These are phyloP conservation scores for Elsinoe fawcettii DNA, from an alignment of 2,329 filamentous ascomycete species.

Conservation along the genomic window DNA sequence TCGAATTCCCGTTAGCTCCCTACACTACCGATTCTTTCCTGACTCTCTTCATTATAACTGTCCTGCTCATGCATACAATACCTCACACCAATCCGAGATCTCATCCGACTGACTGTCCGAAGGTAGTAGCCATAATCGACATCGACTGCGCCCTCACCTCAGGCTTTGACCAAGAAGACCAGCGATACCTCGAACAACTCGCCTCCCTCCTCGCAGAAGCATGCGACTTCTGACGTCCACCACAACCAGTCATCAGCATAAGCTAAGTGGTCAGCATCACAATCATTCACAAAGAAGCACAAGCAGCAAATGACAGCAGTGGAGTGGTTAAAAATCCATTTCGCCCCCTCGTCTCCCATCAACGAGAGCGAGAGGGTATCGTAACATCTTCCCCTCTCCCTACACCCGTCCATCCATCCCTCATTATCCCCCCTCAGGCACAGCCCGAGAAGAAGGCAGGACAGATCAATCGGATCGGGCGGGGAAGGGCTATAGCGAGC, in stretches of 20 bases:
- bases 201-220: slow-evolving; percentile 51
- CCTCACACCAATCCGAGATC: slow-evolving; percentile 11
- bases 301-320: not conserved
- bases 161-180: slow-evolving; percentile 64
- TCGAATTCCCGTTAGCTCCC: no score
- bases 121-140: slow-evolving; percentile 68
- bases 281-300: not conserved
- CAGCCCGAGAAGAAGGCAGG: not conserved
- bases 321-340: not conserved
- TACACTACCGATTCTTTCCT: not conserved
- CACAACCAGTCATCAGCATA: no score
- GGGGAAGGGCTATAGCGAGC: not conserved
- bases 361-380: not conserved
- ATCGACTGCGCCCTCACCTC: slow-evolving; percentile 62
- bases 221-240: slow-evolving; percentile 53
- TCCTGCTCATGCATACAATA: no score
- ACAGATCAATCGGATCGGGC: not conserved
- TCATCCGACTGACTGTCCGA: not conserved
- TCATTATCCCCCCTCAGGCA: not conserved
- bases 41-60: no score
- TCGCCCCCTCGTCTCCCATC: not conserved
- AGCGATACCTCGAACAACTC: slow-evolving; percentile 57
- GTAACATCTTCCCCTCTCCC: not conserved
- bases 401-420: not conserved
- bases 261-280: no score